Percentiles rank a stretch among this genome's conserved stretches.
phyloP scores from a whole-genome alignment of 495 filamentous ascomycete genomes.

The Penicillium daleae region DNA sequence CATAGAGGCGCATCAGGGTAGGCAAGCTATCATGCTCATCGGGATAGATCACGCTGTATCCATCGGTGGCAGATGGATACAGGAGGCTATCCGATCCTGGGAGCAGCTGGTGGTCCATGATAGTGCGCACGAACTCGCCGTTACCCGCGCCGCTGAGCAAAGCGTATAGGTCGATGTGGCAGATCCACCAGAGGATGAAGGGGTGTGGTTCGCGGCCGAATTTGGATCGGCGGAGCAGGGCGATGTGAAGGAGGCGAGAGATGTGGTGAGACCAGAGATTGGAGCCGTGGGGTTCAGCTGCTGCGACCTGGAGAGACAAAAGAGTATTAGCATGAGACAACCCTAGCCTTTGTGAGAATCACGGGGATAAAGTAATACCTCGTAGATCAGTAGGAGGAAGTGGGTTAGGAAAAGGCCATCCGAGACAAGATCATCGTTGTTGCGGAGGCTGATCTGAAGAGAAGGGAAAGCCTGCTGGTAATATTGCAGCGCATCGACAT shows the following conservation, averaged over 20 bases:
- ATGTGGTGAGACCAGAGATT: constrained; percentile 61
- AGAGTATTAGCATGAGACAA: background rate
- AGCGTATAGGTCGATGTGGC: constrained; percentile 59
- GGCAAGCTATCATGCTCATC: constrained; percentile 44
- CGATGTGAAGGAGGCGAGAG: constrained; percentile 56
- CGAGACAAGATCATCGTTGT: constrained; percentile 55
- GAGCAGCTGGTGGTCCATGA: constrained; percentile 55
- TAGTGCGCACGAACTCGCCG: constrained; percentile 53
- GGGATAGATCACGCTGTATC: constrained; percentile 38
- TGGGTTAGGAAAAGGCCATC: constrained; percentile 62
- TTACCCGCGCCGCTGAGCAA: constrained; percentile 57
- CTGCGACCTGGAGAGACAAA: constrained; percentile 42
- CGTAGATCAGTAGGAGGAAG: constrained; percentile 63
- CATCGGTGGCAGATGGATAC: constrained; percentile 32
- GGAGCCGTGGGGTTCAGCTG: constrained; percentile 47
- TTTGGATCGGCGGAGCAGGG: constrained; percentile 48
- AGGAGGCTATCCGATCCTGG: constrained; percentile 43
- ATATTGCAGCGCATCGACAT: constrained; percentile 56
- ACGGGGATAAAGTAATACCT: constrained; percentile 38
- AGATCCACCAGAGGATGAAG: constrained; percentile 60
- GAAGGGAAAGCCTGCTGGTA: constrained; percentile 59
- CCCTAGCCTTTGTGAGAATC: background rate
- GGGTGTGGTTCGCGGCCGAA: constrained; percentile 53
- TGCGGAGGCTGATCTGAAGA: constrained; percentile 49
- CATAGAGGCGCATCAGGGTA: constrained; percentile 48